Percentiles rank a stretch among this genome's conserved stretches.
These are phyloP conservation scores for Collybia mongolica DNA, from an alignment of 768 basidiomycete genomes.

Conservation along the genomic window DNA sequence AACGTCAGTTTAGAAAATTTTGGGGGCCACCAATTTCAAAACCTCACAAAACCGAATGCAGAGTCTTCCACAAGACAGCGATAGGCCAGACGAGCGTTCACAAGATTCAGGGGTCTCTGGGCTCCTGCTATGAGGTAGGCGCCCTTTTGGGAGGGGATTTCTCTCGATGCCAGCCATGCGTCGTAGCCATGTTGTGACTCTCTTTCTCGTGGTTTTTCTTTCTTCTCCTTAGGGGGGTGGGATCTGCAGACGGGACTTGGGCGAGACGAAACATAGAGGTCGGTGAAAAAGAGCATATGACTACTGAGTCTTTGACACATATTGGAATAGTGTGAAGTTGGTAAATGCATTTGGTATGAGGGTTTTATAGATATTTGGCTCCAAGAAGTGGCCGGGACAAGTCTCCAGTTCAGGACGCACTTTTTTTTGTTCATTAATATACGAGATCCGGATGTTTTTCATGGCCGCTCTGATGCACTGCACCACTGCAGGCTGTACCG, in stretches of 20 bases:
- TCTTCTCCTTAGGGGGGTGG: slow-evolving; percentile 6
- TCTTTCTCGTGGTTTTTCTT: slow-evolving; percentile 6
- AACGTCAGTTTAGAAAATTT: slow-evolving; percentile 8
- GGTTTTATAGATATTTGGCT: slow-evolving; percentile 20
- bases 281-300: slow-evolving; percentile 34
- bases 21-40: slow-evolving; percentile 6
- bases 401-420: slow-evolving; percentile 11
- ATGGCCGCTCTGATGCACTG: slow-evolving; percentile 46
- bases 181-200: slow-evolving; percentile 38
- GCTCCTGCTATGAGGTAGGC: slow-evolving; percentile 61
- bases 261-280: slow-evolving; percentile 30
- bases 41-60: slow-evolving; percentile 51
- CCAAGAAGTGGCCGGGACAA: slow-evolving; percentile 15
- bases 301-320: slow-evolving; percentile 38
- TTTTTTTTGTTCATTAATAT: slow-evolving; percentile 38
- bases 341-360: slow-evolving; percentile 26
- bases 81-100: slow-evolving; percentile 56
- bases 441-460: slow-evolving; percentile 45
- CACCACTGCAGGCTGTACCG: slow-evolving; percentile 37
- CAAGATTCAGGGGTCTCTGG: slow-evolving; percentile 58
- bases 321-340: slow-evolving; percentile 31
- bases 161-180: slow-evolving; percentile 60
- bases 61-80: slow-evolving; percentile 50
- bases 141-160: slow-evolving; percentile 44
- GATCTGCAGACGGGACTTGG: slow-evolving; percentile 20